These are phyloP conservation scores for Amyloporia xantha DNA, from an alignment of 768 basidiomycete genomes.

Conservation along the genomic window DNA sequence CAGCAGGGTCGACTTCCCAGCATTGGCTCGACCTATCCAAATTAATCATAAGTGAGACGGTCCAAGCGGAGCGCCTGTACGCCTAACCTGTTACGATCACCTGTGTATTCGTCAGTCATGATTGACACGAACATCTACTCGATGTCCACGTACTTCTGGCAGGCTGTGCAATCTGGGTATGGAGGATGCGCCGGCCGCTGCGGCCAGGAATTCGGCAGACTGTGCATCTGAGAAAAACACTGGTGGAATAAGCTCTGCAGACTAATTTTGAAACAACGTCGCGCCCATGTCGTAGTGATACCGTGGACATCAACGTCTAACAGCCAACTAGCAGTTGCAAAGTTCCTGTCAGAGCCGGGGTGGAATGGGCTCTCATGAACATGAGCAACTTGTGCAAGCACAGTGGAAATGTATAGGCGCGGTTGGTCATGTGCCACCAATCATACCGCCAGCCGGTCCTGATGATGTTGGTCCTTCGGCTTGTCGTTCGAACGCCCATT, in stretches of 20 bases:
- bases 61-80: background rate
- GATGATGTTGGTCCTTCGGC: too few species aligned
- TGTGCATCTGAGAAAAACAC: conserved; percentile 11
- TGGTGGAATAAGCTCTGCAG: background rate
- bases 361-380: too few species aligned
- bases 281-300: background rate
- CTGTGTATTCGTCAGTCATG: conserved; percentile 6
- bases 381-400: background rate
- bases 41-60: background rate
- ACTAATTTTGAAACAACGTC: background rate
- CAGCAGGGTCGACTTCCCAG: conserved; percentile 68
- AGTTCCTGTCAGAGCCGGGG: too few species aligned
- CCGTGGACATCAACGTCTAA: background rate
- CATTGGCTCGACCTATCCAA: conserved; percentile 63
- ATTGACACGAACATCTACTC: background rate
- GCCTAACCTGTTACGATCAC: conserved; percentile 21
- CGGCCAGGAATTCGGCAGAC: conserved; percentile 20
- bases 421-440: too few species aligned
- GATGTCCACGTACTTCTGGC: conserved; percentile 18
- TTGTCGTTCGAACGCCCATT: too few species aligned
- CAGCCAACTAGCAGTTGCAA: background rate
- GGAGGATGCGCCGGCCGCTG: conserved; percentile 11
- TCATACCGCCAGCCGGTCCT: too few species aligned
- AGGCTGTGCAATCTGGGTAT: conserved; percentile 18
- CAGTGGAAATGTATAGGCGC: too few species aligned